Evolutionary conservation across 805 yeast species (phyloP).

Genomic region (Teunomyces lycoperdinae): DNA sequence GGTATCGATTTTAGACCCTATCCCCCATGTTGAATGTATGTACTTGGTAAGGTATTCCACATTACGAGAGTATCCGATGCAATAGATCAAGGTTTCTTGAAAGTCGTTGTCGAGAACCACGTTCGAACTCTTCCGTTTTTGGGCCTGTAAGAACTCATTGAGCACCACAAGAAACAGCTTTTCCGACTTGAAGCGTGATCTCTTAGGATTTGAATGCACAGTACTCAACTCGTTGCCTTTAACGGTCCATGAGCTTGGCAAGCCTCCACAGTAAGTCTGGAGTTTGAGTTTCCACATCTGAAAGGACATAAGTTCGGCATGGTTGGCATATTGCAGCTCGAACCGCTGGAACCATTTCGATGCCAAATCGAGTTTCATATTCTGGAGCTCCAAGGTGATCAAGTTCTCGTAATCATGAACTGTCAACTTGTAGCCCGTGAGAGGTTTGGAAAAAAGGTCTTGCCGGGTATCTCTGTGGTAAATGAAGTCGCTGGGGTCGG

Average conservation of each 20-base stretch:
- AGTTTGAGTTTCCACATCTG: conserved; percentile 36
- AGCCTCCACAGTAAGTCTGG: conserved; percentile 31
- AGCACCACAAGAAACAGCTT: conserved; percentile 20
- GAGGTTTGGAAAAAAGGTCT: conserved; percentile 13
- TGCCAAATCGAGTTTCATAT: conserved; percentile 39
- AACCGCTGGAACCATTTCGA: conserved; percentile 37
- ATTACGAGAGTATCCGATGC: conserved; percentile 29
- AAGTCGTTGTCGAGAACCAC: conserved; percentile 19
- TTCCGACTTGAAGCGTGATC: conserved; percentile 16
- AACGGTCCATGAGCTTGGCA: conserved; percentile 30
- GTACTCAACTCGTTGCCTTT: conserved; percentile 15
- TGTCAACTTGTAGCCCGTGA: conserved; percentile 15
- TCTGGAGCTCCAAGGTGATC: conserved; percentile 31
- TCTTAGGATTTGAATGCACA: conserved; percentile 16
- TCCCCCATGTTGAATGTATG: conserved; percentile 32
- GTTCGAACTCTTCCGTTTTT: conserved; percentile 5
- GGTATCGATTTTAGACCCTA: conserved; percentile 11
- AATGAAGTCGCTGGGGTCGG: conserved; percentile 13
- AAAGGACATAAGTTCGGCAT: conserved; percentile 22
- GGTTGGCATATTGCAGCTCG: conserved; percentile 20
- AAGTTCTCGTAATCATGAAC: conserved; percentile 38
- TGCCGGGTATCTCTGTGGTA: conserved; percentile 17
- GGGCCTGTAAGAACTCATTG: conserved; percentile 19
- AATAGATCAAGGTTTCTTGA: conserved; percentile 27
- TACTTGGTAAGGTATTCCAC: conserved; percentile 19